A percentile compares a stretch with the other conserved stretches of the same genome.
Evolutionary conservation across 2,329 filamentous ascomycete genomes (phyloP).

Genomic region (Clathrospora elynae): DNA sequence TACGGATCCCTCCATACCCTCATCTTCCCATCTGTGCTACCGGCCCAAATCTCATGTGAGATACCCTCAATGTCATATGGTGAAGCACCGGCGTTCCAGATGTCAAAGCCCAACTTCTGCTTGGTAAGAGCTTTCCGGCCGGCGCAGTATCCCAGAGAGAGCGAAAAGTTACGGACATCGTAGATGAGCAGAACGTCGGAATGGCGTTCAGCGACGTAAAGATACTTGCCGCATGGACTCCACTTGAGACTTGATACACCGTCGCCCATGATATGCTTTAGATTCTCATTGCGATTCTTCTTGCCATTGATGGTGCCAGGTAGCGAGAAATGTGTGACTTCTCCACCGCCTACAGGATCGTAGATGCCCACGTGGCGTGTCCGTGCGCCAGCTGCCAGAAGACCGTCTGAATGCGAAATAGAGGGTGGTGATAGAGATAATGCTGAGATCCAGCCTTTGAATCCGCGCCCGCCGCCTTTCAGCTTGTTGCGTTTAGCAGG

Average conservation of each 20-base stretch:
- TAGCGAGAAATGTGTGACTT: constrained; percentile 58
- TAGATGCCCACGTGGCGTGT: constrained; percentile 63
- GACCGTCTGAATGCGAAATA: constrained; percentile 49
- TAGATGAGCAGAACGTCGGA: constrained; percentile 63
- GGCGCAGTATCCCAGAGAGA: constrained; percentile 56
- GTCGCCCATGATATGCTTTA: constrained; percentile 44
- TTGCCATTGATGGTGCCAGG: constrained; percentile 23
- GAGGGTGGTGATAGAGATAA: constrained; percentile 49
- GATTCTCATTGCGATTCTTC: constrained; percentile 8
- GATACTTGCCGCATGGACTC: constrained; percentile 63
- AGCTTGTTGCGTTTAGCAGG: constrained; percentile 52
- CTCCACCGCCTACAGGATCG: constrained; percentile 56
- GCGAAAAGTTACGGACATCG: constrained; percentile 62
- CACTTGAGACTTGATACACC: constrained; percentile 63
- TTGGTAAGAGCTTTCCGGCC: constrained; percentile 55
- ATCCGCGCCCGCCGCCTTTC: constrained; percentile 54
- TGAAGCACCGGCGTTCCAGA: constrained; percentile 45
- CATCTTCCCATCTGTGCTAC: constrained; percentile 61
- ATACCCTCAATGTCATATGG: constrained; percentile 22
- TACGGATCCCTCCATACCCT: constrained; percentile 49
- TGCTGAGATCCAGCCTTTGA: constrained; percentile 62
- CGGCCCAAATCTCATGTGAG: constrained; percentile 62
- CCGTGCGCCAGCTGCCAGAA: constrained; percentile 63
- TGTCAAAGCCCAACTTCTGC: constrained; percentile 62
- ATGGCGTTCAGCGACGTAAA: constrained; percentile 63